phyloP scores from a whole-genome alignment of 805 yeast genomes.

The Wickerhamomyces ciferrii region DNA sequence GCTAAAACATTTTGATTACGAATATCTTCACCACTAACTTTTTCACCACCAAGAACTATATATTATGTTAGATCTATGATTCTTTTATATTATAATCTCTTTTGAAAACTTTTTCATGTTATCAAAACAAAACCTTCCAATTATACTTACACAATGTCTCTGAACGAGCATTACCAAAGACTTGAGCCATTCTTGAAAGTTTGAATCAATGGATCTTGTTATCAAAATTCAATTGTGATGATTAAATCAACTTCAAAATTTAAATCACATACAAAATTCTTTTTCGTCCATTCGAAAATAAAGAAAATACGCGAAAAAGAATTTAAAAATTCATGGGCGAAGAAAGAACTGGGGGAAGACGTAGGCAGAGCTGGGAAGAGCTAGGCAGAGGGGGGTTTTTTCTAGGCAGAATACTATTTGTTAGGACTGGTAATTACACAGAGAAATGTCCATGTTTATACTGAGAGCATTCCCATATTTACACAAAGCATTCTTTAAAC shows the following conservation, averaged over 20 bases:
- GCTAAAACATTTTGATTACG: slow-evolving; percentile 95
- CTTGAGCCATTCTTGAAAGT: slow-evolving; percentile 38
- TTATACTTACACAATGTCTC: slow-evolving; percentile 67
- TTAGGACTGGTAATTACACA: too few relatives aligned
- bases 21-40: slow-evolving; percentile 92
- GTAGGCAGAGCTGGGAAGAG: not conserved
- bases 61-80: not conserved
- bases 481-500: too few relatives aligned
- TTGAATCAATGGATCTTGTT: too few relatives aligned
- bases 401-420: too few relatives aligned
- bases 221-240: too few relatives aligned
- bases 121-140: not conserved
- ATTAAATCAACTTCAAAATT: not conserved
- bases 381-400: not conserved
- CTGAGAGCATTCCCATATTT: not conserved
- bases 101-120: too few relatives aligned
- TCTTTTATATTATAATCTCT: too few relatives aligned
- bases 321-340: not conserved
- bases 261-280: not conserved
- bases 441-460: too few relatives aligned
- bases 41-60: slow-evolving; percentile 86
- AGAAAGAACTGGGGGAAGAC: not conserved
- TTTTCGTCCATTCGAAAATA: not conserved
- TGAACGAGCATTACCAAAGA: slow-evolving; percentile 79
- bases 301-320: not conserved